Evolutionary conservation across 2,329 filamentous ascomycete genomes (phyloP).

Genomic region (Berkeleyomyces basicola): DNA sequence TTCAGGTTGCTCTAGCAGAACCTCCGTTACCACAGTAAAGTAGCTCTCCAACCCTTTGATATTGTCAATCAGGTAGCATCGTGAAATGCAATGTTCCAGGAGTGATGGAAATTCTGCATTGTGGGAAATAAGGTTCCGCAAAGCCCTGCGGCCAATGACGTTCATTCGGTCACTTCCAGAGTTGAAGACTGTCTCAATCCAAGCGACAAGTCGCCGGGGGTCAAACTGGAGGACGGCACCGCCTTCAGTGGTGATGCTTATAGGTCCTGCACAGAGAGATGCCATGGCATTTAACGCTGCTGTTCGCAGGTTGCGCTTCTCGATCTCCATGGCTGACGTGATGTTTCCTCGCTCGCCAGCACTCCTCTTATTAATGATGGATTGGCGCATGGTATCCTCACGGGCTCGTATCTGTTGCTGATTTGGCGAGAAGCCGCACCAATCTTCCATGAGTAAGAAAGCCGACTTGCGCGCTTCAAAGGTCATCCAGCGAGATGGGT

Average conservation of each 20-base stretch:
- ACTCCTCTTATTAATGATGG: conserved; percentile 64
- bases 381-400: conserved; percentile 77
- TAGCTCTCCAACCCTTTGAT: conserved; percentile 85
- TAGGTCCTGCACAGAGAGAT: conserved; percentile 68
- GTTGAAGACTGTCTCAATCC: conserved; percentile 91
- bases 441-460: conserved; percentile 95
- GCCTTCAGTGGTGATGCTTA: conserved; percentile 77
- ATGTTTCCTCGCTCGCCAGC: conserved; percentile 59
- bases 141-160: conserved; percentile 67
- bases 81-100: conserved; percentile 75
- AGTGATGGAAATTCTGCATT: conserved; percentile 78
- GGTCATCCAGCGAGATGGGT: conserved; percentile 87
- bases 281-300: conserved; percentile 94
- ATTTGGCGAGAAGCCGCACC: conserved; percentile 94
- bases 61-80: conserved; percentile 70
- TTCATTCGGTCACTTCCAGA: conserved; percentile 85
- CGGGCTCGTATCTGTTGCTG: conserved; percentile 64
- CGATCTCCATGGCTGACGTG: conserved; percentile 87
- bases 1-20: conserved; percentile 67
- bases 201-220: conserved; percentile 76
- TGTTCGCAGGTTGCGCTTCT: conserved; percentile 80
- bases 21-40: conserved; percentile 79
- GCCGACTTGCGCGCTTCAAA: conserved; percentile 93
- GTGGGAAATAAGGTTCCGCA: conserved; percentile 78
- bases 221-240: conserved; percentile 83